Conservation (phyloP, 78 protist species). For the Anaeramoeba flamelloides region DNA sequence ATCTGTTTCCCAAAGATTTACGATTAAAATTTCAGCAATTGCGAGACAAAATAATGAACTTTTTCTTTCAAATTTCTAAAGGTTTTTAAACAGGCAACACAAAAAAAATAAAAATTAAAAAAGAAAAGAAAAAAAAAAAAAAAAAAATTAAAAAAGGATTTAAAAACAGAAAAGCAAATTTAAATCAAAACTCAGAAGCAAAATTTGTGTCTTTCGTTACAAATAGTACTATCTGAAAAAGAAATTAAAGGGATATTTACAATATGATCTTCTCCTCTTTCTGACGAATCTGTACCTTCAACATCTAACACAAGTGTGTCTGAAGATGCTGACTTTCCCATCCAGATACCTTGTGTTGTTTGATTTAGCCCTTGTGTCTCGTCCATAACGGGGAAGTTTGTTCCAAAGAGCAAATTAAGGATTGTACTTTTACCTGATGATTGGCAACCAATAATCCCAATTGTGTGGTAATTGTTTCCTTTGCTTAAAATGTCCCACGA, state of each 20-base stretch:
- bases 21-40: slow-evolving; percentile 54
- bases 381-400: slow-evolving; percentile 56
- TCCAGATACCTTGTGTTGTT: slow-evolving; percentile 61
- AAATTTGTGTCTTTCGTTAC: too few species aligned
- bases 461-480: slow-evolving; percentile 50
- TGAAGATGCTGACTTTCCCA: too few species aligned
- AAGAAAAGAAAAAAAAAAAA: not conserved
- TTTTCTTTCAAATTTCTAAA: slow-evolving; percentile 59
- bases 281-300: slow-evolving; percentile 79
- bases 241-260: too few species aligned
- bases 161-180: too few species aligned
- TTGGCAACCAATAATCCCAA: slow-evolving; percentile 71
- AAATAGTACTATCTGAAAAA: too few species aligned
- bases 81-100: not conserved
- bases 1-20: slow-evolving; percentile 72
- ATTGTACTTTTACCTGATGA: slow-evolving; percentile 70
- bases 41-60: slow-evolving; percentile 65
- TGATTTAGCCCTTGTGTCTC: slow-evolving; percentile 41
- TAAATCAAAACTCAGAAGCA: too few species aligned
- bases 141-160: slow-evolving; percentile 3
- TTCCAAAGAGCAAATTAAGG: slow-evolving; percentile 61
- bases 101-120: not conserved
- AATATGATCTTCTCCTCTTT: slow-evolving; percentile 64
- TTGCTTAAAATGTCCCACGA: slow-evolving; percentile 20
- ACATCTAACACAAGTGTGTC: slow-evolving; percentile 59